Conservation (phyloP, 345 rosid genomes). For the Sonneratia caseolaris region DNA sequence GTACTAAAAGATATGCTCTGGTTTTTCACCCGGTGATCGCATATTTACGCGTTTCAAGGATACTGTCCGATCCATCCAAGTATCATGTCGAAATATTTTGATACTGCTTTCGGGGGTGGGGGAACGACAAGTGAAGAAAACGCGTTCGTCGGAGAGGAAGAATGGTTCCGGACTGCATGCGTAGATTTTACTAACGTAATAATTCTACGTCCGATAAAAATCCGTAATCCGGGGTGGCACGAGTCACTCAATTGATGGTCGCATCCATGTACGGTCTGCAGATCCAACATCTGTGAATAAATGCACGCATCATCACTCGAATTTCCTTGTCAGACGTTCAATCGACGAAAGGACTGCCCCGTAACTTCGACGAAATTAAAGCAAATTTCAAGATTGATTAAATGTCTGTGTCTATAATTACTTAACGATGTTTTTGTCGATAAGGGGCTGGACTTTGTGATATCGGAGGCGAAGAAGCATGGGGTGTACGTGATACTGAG, state of each 20-base stretch:
- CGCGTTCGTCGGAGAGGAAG: too few species aligned
- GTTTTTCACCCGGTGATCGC: not conserved
- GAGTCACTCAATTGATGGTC: too few species aligned
- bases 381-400: not conserved
- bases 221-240: too few species aligned
- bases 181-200: too few species aligned
- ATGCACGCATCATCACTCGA: not conserved
- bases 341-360: not conserved
- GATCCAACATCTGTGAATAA: too few species aligned
- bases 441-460: slow-evolving; percentile 67
- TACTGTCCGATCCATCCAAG: not conserved
- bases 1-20: not conserved
- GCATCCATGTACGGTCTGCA: not conserved
- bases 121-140: not conserved
- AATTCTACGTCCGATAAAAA: too few species aligned
- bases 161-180: too few species aligned
- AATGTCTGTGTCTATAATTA: not conserved
- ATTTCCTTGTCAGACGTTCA: not conserved
- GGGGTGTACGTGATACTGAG: slow-evolving; percentile 46
- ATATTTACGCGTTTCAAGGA: not conserved
- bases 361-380: not conserved
- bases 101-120: not conserved
- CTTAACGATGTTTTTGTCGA: not conserved
- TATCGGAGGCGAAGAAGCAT: slow-evolving; percentile 48
- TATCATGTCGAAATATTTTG: not conserved